Conservation (phyloP, 495 filamentous ascomycete species). For the Peziza echinospora region DNA sequence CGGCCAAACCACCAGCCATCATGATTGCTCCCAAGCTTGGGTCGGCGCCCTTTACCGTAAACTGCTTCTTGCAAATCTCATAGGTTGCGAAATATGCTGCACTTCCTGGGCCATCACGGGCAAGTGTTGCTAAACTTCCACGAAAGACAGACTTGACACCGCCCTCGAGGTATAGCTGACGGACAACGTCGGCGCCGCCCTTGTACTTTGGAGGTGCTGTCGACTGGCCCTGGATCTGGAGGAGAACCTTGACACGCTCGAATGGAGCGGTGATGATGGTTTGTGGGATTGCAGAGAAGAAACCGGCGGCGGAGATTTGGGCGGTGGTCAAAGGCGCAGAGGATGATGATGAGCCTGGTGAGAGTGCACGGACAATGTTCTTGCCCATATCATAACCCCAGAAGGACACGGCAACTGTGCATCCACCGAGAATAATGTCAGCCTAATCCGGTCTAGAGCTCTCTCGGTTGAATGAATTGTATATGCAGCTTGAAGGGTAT, state of each 20-base stretch:
- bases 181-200: constrained; percentile 78
- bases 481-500: no score
- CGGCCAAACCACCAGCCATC: constrained; percentile 67
- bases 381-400: constrained; percentile 98
- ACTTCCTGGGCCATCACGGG: constrained; percentile 74
- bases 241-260: constrained; percentile 93
- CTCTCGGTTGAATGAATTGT: no score
- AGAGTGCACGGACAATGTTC: constrained; percentile 48
- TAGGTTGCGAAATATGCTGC: constrained; percentile 96
- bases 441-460: not conserved
- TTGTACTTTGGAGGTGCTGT: constrained; percentile 84
- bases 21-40: constrained; percentile 67
- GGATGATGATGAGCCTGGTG: constrained; percentile 19
- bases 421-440: constrained; percentile 2
- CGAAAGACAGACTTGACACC: constrained; percentile 81
- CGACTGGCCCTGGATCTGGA: constrained; percentile 88
- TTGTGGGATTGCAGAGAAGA: constrained; percentile 97
- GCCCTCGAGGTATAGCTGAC: constrained; percentile 81
- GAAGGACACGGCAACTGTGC: constrained; percentile 83
- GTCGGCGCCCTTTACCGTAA: constrained; percentile 72
- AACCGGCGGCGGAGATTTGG: constrained; percentile 79
- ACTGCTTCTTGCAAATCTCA: constrained; percentile 69
- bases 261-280: constrained; percentile 94
- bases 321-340: constrained; percentile 51
- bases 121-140: constrained; percentile 73